Percentiles rank a stretch among this genome's conserved stretches.
phyloP scores from a whole-genome alignment of 1,284 basidiomycete species.

The Malassezia psittaci region DNA sequence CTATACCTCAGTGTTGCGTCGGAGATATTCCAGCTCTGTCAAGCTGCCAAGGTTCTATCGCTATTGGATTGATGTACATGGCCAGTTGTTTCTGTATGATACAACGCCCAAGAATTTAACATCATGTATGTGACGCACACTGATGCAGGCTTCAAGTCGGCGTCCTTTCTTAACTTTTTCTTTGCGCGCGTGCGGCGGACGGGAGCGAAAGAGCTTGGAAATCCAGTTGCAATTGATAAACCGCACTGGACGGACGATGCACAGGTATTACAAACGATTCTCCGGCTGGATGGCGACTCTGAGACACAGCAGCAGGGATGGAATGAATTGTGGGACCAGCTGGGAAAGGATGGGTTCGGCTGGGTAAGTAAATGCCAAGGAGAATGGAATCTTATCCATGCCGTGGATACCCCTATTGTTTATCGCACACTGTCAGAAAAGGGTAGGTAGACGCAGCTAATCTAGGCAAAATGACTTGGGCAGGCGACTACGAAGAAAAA shows the following conservation, averaged over 20 bases:
- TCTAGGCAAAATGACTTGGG: slow-evolving; percentile 10
- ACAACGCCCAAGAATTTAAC: slow-evolving; percentile 46
- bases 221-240: background rate
- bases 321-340: slow-evolving; percentile 7
- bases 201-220: background rate
- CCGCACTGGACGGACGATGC: slow-evolving; percentile 17
- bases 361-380: slow-evolving; percentile 42
- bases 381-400: slow-evolving; percentile 40
- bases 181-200: slow-evolving; percentile 8
- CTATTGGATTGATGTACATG: slow-evolving; percentile 45
- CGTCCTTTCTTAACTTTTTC: slow-evolving; percentile 17
- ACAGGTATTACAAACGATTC: slow-evolving; percentile 11
- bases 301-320: slow-evolving; percentile 11
- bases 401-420: slow-evolving; percentile 44
- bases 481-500: slow-evolving; percentile 7
- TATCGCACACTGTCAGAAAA: slow-evolving; percentile 29
- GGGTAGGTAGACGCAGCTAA: background rate
- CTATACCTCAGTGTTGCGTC: background rate
- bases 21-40: background rate
- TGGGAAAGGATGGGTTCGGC: slow-evolving; percentile 28
- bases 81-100: slow-evolving; percentile 45
- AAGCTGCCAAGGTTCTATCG: slow-evolving; percentile 27
- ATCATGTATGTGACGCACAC: slow-evolving; percentile 27
- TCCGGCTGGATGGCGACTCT: slow-evolving; percentile 16
- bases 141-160: slow-evolving; percentile 19